phyloP scores from a whole-genome alignment of 176 grass and related monocot genomes.

The Aechmea fasciata region DNA sequence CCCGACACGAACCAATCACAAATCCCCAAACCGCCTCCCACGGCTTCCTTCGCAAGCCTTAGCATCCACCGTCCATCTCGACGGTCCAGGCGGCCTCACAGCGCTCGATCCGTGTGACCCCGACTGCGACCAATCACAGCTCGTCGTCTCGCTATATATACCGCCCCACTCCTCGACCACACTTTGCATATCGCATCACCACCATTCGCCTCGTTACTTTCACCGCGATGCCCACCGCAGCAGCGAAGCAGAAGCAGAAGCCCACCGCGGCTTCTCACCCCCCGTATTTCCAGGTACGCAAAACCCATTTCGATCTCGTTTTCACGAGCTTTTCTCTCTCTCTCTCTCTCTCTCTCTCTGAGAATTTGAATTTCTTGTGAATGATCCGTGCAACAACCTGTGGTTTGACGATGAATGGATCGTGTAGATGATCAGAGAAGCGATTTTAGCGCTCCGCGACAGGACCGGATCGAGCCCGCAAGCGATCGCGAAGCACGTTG shows the following conservation, averaged over 20 bases:
- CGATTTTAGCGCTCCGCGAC: slow-evolving; percentile 54
- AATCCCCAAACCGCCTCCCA: no score
- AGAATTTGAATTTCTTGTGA: background rate
- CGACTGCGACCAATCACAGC: slow-evolving; percentile 10
- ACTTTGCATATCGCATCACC: background rate
- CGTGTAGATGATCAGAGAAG: slow-evolving; percentile 81
- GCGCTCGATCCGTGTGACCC: slow-evolving; percentile 22
- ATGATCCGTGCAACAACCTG: background rate
- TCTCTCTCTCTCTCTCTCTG: accelerated
- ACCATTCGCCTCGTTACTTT: background rate
- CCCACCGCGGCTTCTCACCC: slow-evolving; percentile 33
- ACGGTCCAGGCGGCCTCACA: background rate
- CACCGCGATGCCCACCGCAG: slow-evolving; percentile 31
- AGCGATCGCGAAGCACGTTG: slow-evolving; percentile 77
- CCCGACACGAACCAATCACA: no score
- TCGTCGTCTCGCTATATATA: slow-evolving; percentile 13
- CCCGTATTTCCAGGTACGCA: slow-evolving; percentile 46
- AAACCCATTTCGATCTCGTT: background rate
- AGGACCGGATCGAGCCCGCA: slow-evolving; percentile 75
- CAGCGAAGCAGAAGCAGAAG: background rate
- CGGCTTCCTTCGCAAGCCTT: background rate
- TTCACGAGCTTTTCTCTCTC: background rate
- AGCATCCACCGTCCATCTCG: slow-evolving; percentile 20
- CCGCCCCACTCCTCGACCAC: background rate
- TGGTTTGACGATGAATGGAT: background rate